phyloP scores from a whole-genome alignment of 2,329 filamentous ascomycete genomes.

The Rachicladosporium sp. region DNA sequence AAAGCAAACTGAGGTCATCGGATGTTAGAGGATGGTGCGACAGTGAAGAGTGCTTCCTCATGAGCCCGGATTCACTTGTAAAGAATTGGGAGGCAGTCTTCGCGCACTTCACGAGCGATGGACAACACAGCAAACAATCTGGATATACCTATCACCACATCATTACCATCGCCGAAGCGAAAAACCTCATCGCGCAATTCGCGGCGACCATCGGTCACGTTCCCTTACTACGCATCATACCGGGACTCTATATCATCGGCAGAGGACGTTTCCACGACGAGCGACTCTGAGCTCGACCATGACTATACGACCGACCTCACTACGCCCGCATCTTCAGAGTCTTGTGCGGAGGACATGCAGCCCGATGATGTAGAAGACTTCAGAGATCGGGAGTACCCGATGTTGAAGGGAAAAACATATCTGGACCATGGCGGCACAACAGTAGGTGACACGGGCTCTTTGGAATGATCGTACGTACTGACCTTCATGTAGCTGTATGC shows the following conservation, averaged over 20 bases:
- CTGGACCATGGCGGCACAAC: slow-evolving; percentile 30
- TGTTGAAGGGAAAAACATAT: slow-evolving; percentile 32
- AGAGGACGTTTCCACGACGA: slow-evolving; percentile 21
- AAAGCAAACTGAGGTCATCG: too few species aligned
- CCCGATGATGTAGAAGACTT: slow-evolving; percentile 28
- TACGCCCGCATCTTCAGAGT: slow-evolving; percentile 21
- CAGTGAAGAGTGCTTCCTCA: too few species aligned
- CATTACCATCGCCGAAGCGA: slow-evolving; percentile 3
- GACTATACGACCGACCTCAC: slow-evolving; percentile 26
- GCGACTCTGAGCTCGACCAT: slow-evolving; percentile 20
- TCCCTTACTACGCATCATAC: slow-evolving; percentile 2
- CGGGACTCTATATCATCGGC: slow-evolving; percentile 11
- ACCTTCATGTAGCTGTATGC: slow-evolving; percentile 37
- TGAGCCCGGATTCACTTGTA: too few species aligned
- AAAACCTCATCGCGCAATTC: not conserved
- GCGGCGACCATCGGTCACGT: not conserved
- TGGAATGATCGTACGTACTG: slow-evolving; percentile 1
- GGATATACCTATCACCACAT: slow-evolving; percentile 9
- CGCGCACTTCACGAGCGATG: slow-evolving; percentile 5
- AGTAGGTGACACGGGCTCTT: slow-evolving; percentile 11
- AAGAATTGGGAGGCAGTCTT: too few species aligned
- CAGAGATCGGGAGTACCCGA: slow-evolving; percentile 29
- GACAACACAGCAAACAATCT: slow-evolving; percentile 15
- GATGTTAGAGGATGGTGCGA: too few species aligned
- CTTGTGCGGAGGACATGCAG: slow-evolving; percentile 19